Evolutionary conservation across 805 yeast species (phyloP), one percentile per base, ranked within the genome.

Genomic region (Yamadazyma akitaensis): DNA sequence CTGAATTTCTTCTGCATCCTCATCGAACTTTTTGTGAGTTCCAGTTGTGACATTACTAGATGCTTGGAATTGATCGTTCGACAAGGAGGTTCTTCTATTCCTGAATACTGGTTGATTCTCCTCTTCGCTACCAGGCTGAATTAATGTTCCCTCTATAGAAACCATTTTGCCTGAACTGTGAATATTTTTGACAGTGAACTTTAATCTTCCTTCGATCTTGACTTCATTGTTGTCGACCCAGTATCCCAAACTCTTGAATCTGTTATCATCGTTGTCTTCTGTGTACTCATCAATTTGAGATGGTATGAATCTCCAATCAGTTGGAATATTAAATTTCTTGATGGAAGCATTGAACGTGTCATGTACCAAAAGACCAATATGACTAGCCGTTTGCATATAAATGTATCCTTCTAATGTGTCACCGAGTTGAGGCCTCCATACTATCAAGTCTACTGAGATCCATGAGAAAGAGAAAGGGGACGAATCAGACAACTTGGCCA

Each of bases 331-430:
- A 61, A 77, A 83, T 62, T 87, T 82, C 65, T 87, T 88, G 52
- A 94, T 88, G 39, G 92, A 82, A 18, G 97, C 97, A 67, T 94
- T 94, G 72, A 94, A 94, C 1, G 96, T 88, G 67, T 94, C 98
- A 63, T 88, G 91, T 42, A 94, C 75, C 53, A 94, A 76, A 50
- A 94, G 73, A 50, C 97, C 98, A 57, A 94, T 85, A 62, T 94
- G 99, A 7, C 96, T 85, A 14, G 96, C 96, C 2, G 96, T 84
- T 70, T 92, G 97, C 80, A 92, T 83, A 70, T 88, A 89, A 45
- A 85, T 77, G 73, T 82, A 78, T 11, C 99, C 99, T 64, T 91
- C 95, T 16, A 94, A 68, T 1, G 76, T 68, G 60, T 94, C 97
- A 3, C 96, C 97, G n/a, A 81, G 72, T 56, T 80, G 80, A 4